Conservation (phyloP, 257 asterid genomes). For the Scutellaria barbata region DNA sequence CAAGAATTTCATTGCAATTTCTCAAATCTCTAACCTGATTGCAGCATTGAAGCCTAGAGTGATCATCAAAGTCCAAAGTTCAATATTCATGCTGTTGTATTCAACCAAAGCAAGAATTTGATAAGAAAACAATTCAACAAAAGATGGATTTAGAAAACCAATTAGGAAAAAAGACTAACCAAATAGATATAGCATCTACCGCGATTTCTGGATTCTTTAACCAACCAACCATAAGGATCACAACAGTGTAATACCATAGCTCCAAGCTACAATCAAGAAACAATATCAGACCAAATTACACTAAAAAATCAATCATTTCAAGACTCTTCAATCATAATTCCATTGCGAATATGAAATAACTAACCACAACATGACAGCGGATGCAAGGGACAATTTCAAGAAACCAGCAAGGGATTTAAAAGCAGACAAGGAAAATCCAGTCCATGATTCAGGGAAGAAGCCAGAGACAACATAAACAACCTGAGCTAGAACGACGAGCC, state of each 20-base stretch:
- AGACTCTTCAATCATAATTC: not conserved
- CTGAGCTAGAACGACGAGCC: constrained; percentile 77
- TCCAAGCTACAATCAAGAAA: constrained; percentile 62
- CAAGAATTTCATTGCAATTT: not conserved
- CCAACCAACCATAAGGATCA: constrained; percentile 85
- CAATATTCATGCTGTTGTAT: constrained; percentile 66
- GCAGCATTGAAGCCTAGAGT: constrained; percentile 89
- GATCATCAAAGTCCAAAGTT: constrained; percentile 77
- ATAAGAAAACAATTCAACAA: not conserved
- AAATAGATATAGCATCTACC: constrained; percentile 79
- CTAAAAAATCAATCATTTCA: not conserved
- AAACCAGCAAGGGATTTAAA: constrained; percentile 64
- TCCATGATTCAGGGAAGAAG: constrained; percentile 77
- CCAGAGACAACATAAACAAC: constrained; percentile 71
- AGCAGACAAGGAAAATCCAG: constrained; percentile 70
- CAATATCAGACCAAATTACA: not conserved
- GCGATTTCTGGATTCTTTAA: constrained; percentile 76
- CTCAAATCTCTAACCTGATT: constrained; percentile 52
- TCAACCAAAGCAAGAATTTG: not conserved
- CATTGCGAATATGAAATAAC: constrained; percentile 39
- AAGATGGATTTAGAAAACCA: not conserved
- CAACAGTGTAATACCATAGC: constrained; percentile 73
- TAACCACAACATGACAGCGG: constrained; percentile 90
- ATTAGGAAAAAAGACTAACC: constrained; percentile 46
- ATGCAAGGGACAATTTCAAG: constrained; percentile 76